These are phyloP conservation scores for Omphalotus olearius DNA, from an alignment of 1,284 basidiomycete species.

Conservation along the genomic window DNA sequence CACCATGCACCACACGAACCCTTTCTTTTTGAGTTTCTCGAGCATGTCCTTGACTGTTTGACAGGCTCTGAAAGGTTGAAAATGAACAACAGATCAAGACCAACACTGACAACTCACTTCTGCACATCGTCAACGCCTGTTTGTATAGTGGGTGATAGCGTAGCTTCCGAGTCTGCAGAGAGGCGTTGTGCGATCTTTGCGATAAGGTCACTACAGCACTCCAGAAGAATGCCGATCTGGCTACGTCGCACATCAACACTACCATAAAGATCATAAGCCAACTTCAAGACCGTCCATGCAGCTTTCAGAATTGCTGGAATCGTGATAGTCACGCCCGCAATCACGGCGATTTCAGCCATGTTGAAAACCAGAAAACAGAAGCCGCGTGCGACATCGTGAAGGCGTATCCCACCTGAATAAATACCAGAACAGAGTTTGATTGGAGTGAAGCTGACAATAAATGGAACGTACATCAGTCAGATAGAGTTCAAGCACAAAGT, in stretches of 20 bases:
- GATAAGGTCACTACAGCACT: background rate
- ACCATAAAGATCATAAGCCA: background rate
- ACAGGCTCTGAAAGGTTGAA: background rate
- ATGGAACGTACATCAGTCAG: too few species aligned
- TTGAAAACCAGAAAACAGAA: background rate
- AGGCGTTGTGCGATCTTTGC: background rate
- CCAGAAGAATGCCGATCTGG: background rate
- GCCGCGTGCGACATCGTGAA: too few species aligned
- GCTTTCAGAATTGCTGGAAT: background rate
- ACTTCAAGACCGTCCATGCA: background rate
- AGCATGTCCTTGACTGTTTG: background rate
- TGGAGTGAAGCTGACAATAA: too few species aligned
- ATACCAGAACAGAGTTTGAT: too few species aligned
- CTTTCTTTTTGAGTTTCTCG: background rate
- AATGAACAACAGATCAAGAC: background rate
- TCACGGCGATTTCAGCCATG: background rate
- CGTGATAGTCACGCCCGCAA: background rate
- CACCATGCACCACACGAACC: background rate
- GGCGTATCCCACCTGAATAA: too few species aligned
- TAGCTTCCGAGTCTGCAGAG: background rate
- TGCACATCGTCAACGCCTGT: background rate
- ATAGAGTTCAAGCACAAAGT: too few species aligned
- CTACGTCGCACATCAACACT: background rate
- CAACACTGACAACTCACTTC: background rate
- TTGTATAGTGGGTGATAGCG: background rate